Conservation (phyloP, 768 basidiomycete genomes). For the Tubosaeta sp. region DNA sequence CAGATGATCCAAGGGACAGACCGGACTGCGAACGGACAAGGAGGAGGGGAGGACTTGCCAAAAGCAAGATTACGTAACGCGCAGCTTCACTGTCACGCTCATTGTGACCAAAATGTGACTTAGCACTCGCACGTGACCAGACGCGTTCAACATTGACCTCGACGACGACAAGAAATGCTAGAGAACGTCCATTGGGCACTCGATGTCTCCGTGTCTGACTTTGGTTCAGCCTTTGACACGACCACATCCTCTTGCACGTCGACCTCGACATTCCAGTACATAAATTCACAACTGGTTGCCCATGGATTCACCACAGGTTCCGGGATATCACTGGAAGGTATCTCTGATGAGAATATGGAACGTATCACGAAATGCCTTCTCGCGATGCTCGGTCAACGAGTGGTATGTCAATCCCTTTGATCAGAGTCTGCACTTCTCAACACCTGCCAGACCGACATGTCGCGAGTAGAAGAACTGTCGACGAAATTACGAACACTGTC, state of each 20-base stretch:
- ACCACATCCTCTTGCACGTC: constrained; percentile 46
- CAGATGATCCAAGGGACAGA: constrained; percentile 4
- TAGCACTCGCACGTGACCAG: constrained; percentile 21
- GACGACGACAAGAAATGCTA: constrained; percentile 29
- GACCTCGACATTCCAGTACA: constrained; percentile 65
- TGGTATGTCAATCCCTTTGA: constrained; percentile 46
- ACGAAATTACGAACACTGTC: constrained; percentile 72
- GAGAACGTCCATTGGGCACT: constrained; percentile 54
- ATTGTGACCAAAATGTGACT: constrained; percentile 14
- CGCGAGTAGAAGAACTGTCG: constrained; percentile 68
- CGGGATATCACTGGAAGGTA: constrained; percentile 65
- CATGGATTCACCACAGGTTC: constrained; percentile 69
- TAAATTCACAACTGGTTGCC: constrained; percentile 77
- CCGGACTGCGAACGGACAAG: constrained; percentile 14
- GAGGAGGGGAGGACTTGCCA: constrained; percentile 5
- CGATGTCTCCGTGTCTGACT: constrained; percentile 38
- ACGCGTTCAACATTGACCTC: constrained; percentile 26
- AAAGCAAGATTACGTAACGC: constrained; percentile 24
- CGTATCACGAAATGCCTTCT: constrained; percentile 70
- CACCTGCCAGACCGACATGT: constrained; percentile 61
- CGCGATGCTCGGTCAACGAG: constrained; percentile 67
- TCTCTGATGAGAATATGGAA: constrained; percentile 52
- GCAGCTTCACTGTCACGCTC: constrained; percentile 15
- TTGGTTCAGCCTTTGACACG: constrained; percentile 43
- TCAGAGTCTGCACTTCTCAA: constrained; percentile 13